phyloP scores from a whole-genome alignment of 208 protist species.

The Endotrypanum monterogeii region DNA sequence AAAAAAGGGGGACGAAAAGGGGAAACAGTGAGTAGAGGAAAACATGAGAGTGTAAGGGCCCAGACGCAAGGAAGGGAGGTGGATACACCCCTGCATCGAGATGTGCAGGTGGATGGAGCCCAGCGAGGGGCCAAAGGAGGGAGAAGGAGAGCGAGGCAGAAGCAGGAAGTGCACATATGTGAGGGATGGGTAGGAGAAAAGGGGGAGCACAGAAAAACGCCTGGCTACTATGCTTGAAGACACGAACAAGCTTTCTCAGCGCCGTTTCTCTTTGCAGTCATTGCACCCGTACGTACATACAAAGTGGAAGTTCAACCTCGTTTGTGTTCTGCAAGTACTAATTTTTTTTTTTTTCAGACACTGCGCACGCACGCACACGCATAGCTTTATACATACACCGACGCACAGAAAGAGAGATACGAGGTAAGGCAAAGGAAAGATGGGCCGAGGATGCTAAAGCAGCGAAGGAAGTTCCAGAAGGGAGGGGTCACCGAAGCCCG shows the following conservation, averaged over 20 bases:
- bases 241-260: not conserved
- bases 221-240: not conserved
- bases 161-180: not conserved
- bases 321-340: not conserved
- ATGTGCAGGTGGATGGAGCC: not conserved
- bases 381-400: too few relatives aligned
- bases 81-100: not conserved
- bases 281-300: not conserved
- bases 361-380: too few relatives aligned
- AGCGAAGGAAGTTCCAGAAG: too few relatives aligned
- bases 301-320: not conserved
- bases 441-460: not conserved
- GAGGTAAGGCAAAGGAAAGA: not conserved
- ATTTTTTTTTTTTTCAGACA: too few relatives aligned
- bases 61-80: not conserved
- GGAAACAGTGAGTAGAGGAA: not conserved
- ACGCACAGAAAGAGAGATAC: not conserved
- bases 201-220: not conserved
- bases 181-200: not conserved
- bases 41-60: not conserved
- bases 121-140: not conserved
- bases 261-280: not conserved
- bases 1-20: not conserved
- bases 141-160: constrained; percentile 4
- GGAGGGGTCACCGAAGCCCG: not conserved